Evolutionary conservation across 345 rosid species (phyloP), one percentile per base, ranked within the genome.

Genomic region (Trapa incisa): DNA sequence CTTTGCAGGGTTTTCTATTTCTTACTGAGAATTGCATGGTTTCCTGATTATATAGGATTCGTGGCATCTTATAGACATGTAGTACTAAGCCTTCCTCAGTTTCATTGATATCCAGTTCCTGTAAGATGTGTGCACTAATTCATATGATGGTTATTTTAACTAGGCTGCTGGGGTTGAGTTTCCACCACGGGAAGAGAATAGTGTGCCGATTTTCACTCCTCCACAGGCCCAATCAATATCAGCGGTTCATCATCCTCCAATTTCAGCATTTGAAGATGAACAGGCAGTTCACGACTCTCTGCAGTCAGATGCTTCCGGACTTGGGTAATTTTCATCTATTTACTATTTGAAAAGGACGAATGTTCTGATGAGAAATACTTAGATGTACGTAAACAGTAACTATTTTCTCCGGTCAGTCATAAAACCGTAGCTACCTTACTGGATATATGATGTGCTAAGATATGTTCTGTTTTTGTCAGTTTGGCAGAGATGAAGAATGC

Each of bases 271-370:
- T 58, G 63, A 77, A 80, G 99, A 94, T 74, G 97, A 87, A 79
- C 96, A 86, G 78, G 99, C 91, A 66, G 86, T 91, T 72, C 87
- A 91, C 79, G 96, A 93, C 60, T 94, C 96, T 35, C 83, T 94
- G 61, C 87, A 87, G 82, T 73, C 87, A 62, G 96, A 91, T 82
- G 85, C 84, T 67, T 89, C 99, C 73, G 92, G 79, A 47, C 89
- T 94, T 71, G 85, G 99, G 99, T 94, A 86, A 45, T 47, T 38
- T n/a, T 68, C 73, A 5, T 50, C 22, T 8, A 32, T 35, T 38
- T 11, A 58, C 63, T 9, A 35, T 5, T 57, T 58, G 14, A 58
- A 58, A 35, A 57, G 6, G 61, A 56, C 32, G 11, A 7, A 45
- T 45, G 43, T 33, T 58, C 32, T 29, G 63, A 58, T 38, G 6